Percentiles rank a stretch among this genome's conserved stretches.
These are phyloP conservation scores for Cornus controversa DNA, from an alignment of 148 eudicot genomes.

Conservation along the genomic window DNA sequence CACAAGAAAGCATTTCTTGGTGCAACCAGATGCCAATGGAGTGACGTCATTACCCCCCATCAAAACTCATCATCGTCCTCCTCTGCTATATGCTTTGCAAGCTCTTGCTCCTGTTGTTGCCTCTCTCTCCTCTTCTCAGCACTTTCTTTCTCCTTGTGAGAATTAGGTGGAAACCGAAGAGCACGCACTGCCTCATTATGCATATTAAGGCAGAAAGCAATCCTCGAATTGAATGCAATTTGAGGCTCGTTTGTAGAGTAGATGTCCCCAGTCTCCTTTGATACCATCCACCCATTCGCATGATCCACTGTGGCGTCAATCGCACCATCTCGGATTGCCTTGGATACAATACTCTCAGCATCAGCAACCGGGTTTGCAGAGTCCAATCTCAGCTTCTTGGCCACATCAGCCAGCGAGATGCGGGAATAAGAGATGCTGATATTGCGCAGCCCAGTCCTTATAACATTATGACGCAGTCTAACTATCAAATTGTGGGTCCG, in stretches of 20 bases:
- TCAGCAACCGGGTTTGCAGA: slow-evolving; percentile 87
- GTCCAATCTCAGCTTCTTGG: slow-evolving; percentile 77
- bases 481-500: slow-evolving; percentile 85
- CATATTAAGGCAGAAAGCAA: slow-evolving; percentile 94
- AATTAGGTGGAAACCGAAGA: slow-evolving; percentile 80
- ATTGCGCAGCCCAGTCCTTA: slow-evolving; percentile 86
- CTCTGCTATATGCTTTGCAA: slow-evolving; percentile 93
- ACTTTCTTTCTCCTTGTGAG: slow-evolving; percentile 87
- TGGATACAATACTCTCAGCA: slow-evolving; percentile 93
- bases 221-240: slow-evolving; percentile 84
- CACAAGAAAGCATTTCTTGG: not conserved
- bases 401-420: slow-evolving; percentile 85
- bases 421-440: slow-evolving; percentile 92
- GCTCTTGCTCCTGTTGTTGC: slow-evolving; percentile 96
- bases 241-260: slow-evolving; percentile 96
- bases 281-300: slow-evolving; percentile 86
- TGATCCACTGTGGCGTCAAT: slow-evolving; percentile 92
- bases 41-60: not conserved
- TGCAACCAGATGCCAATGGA: not conserved
- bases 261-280: slow-evolving; percentile 93
- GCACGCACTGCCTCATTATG: slow-evolving; percentile 94
- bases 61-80: slow-evolving; percentile 97
- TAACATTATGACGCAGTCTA: slow-evolving; percentile 87
- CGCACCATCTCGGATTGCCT: slow-evolving; percentile 95
- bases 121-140: slow-evolving; percentile 98